Evolutionary conservation across 73 alveolate genomes (phyloP), one percentile per base, ranked within the genome.

Genomic region (Paramecium pentaurelia): DNA sequence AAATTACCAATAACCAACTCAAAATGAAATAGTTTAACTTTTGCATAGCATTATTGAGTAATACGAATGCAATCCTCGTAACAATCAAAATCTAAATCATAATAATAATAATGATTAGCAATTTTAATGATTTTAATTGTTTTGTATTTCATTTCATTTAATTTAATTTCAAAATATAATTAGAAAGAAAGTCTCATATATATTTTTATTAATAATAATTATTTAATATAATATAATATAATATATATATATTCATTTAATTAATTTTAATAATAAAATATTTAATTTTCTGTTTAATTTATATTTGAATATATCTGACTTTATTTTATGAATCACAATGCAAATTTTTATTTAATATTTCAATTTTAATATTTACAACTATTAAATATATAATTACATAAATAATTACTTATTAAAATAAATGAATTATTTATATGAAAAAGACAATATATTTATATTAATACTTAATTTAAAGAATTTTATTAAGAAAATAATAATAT

Each of bases 1-100:
- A 30, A 45, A 80, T 45, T 36, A 80, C n/a, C 22, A 75, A 47
- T 14, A 22, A 28, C 87, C 87, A 37, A 22, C 40, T 30, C 18
- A 73, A 73, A 73, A 73, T 73, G 75, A 80, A 40, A 80, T 80
- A 27, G 91, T 80, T 25, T 80, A 80, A 80, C 45, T 80, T 38
- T 60, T 80, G 44, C 75, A 80, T 45, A 80, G 77, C 58, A 80
- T 80, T 4, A 80, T 80, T 3, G 91, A 80, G 30, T 80, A 60
- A n/a, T 80, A 80, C 32, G 91, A 80, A 47, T 16, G 58, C 49
- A 80, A 80, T 80, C 91, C 91, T 25, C 71, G 91, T 12, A 40
- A 80, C n/a, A 37, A 73, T 73, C 87, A 36, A 32, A 64, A 64
- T 27, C 42, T 34, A 64, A 64, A 64, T 34, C 42, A 64, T 34